Evolutionary conservation across 2,329 filamentous ascomycete species (phyloP).

Genomic region (Trichoderma sp.): DNA sequence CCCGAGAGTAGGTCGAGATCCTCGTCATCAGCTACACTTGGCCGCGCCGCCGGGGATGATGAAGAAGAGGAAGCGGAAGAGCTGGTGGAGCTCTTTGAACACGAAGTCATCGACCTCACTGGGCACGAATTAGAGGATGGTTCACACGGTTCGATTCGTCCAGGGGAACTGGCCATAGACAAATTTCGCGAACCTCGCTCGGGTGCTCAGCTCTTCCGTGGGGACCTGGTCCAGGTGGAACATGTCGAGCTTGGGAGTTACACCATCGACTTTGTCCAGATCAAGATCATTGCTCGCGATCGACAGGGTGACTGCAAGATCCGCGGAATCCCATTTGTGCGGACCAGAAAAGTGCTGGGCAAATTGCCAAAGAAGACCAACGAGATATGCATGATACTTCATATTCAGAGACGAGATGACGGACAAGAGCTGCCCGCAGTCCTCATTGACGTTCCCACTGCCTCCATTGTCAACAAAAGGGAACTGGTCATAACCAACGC

Average conservation of each 20-base stretch:
- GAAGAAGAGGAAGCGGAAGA: background rate
- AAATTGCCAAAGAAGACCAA: constrained; percentile 46
- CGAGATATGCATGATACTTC: constrained; percentile 47
- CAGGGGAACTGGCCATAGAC: constrained; percentile 35
- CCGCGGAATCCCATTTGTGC: constrained; percentile 45
- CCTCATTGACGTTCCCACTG: constrained; percentile 47
- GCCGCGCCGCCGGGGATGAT: background rate
- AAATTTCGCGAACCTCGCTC: constrained; percentile 21
- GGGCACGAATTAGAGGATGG: constrained; percentile 32
- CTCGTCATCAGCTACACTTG: constrained; percentile 34
- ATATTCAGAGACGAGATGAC: constrained; percentile 44
- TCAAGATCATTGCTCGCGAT: constrained; percentile 47
- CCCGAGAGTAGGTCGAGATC: background rate
- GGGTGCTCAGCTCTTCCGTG: constrained; percentile 31
- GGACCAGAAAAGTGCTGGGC: constrained; percentile 42
- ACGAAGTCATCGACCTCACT: constrained; percentile 43
- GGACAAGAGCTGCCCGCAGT: constrained; percentile 41
- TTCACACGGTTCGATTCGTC: constrained; percentile 28
- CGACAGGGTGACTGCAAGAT: constrained; percentile 35
- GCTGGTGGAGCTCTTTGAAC: constrained; percentile 23
- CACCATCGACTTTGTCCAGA: constrained; percentile 44
- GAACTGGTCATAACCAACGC: constrained; percentile 59
- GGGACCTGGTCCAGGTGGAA: constrained; percentile 38
- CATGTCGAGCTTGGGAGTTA: constrained; percentile 33
- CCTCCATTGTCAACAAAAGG: constrained; percentile 45